Evolutionary conservation across 768 basidiomycete species (phyloP).

Genomic region (Hysterangium stoloniferum): DNA sequence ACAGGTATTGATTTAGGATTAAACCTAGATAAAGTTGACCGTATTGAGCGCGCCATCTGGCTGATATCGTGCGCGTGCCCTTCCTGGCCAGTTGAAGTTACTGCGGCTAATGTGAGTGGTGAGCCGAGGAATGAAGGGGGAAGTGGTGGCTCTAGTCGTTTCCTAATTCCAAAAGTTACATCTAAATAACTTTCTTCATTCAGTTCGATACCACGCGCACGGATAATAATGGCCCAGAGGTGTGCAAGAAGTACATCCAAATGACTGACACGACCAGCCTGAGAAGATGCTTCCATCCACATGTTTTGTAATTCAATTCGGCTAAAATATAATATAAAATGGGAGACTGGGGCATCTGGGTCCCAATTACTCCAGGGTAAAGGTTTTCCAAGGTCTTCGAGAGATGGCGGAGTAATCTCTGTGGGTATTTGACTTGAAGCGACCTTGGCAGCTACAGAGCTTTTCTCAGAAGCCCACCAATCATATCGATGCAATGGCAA

Average conservation of each 20-base stretch:
- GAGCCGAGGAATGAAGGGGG: not conserved
- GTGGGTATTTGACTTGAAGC: no score
- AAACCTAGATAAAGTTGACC: no score
- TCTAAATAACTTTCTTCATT: not conserved
- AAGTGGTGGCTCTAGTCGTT: not conserved
- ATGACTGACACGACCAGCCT: conserved; percentile 3
- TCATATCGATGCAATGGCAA: no score
- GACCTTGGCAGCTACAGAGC: no score
- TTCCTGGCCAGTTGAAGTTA: no score
- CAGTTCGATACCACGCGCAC: conserved; percentile 1
- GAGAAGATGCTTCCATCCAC: conserved; percentile 22
- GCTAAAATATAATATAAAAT: not conserved
- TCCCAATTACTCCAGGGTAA: not conserved
- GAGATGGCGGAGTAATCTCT: not conserved
- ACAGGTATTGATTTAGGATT: no score
- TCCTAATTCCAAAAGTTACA: not conserved
- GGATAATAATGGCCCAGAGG: conserved; percentile 28
- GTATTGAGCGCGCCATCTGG: no score
- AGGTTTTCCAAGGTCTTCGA: not conserved
- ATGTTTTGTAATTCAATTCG: conserved; percentile 23
- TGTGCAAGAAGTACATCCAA: conserved; percentile 31
- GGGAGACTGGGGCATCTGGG: not conserved
- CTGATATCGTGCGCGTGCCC: no score
- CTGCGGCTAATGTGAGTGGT: no score
- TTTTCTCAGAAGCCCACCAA: no score